These are phyloP conservation scores for Neurospora tetraspora DNA, from an alignment of 495 filamentous ascomycete genomes.

Conservation along the genomic window DNA sequence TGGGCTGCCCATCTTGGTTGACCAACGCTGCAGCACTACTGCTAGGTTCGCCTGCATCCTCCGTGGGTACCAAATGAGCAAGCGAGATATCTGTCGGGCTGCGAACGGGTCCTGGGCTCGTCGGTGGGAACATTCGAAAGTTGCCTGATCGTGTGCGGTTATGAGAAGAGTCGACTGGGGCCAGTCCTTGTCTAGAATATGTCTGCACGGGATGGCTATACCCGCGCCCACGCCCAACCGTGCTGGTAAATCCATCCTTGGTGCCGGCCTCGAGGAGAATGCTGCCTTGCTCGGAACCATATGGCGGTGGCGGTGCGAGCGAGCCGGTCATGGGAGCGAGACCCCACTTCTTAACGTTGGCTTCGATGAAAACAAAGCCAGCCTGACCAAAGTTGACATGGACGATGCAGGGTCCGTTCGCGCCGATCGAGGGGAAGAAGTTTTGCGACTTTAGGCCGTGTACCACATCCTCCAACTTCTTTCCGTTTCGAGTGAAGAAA, in stretches of 20 bases:
- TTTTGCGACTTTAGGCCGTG: conserved; percentile 92
- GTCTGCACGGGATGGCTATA: conserved; percentile 38
- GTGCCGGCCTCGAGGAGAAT: conserved; percentile 81
- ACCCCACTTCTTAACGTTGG: conserved; percentile 99
- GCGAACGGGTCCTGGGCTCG: conserved; percentile 80
- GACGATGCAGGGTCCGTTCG: conserved; percentile 81
- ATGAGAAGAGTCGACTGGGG: conserved; percentile 32
- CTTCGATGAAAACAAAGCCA: conserved; percentile 97
- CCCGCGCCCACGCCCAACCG: conserved; percentile 42
- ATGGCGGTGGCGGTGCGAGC: conserved; percentile 89
- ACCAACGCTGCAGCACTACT: conserved; percentile 32
- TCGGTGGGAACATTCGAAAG: conserved; percentile 56
- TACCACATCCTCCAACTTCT: conserved; percentile 89
- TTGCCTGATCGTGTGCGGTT: conserved; percentile 49
- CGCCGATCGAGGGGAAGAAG: conserved; percentile 90
- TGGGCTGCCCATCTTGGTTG: conserved; percentile 26
- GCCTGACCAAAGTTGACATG: conserved; percentile 98
- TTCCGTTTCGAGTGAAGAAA: conserved; percentile 97
- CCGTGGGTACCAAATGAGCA: conserved; percentile 60
- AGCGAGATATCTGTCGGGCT: conserved; percentile 97
- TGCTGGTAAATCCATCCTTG: conserved; percentile 51
- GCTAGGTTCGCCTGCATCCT: conserved; percentile 70
- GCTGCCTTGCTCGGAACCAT: conserved; percentile 91
- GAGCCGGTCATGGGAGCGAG: conserved; percentile 92
- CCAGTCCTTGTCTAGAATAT: conserved; percentile 22